Conservation (phyloP, 345 rosid genomes). For the Aquilaria malaccensis region DNA sequence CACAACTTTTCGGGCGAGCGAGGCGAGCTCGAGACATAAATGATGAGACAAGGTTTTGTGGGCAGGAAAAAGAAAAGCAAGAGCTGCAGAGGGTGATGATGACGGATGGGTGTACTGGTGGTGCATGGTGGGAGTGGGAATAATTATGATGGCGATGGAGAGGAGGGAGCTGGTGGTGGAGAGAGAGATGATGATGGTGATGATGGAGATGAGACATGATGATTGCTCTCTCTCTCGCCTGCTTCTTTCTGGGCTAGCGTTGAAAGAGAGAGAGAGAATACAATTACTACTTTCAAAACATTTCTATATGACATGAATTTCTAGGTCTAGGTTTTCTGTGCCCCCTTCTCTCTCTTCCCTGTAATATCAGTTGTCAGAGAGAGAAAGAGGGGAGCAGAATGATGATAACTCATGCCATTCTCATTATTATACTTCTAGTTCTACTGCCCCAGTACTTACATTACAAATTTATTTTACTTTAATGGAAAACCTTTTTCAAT, state of each 20-base stretch:
- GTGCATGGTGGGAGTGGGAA: background rate
- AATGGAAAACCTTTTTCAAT: too few relatives aligned
- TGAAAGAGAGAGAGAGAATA: background rate
- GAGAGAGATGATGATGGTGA: background rate
- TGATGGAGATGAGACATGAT: background rate
- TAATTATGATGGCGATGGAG: conserved; percentile 2
- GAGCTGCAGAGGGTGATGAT: background rate
- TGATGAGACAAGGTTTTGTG: too few relatives aligned
- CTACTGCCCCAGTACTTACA: too few relatives aligned
- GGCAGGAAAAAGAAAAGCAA: too few relatives aligned
- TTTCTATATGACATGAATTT: background rate
- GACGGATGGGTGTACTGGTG: background rate
- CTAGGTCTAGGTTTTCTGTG: background rate
- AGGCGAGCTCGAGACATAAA: too few relatives aligned
- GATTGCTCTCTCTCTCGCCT: background rate
- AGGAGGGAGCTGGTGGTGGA: background rate
- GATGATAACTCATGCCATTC: too few relatives aligned
- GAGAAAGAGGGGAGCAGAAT: too few relatives aligned
- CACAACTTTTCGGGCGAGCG: too few relatives aligned
- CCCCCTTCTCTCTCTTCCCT: background rate
- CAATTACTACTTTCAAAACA: too few relatives aligned
- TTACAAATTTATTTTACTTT: too few relatives aligned
- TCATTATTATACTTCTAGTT: too few relatives aligned
- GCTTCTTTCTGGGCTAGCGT: background rate
- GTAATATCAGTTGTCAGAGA: too few relatives aligned